Conservation (phyloP, 129 eudicot genomes). For the Deinandra increscens region DNA sequence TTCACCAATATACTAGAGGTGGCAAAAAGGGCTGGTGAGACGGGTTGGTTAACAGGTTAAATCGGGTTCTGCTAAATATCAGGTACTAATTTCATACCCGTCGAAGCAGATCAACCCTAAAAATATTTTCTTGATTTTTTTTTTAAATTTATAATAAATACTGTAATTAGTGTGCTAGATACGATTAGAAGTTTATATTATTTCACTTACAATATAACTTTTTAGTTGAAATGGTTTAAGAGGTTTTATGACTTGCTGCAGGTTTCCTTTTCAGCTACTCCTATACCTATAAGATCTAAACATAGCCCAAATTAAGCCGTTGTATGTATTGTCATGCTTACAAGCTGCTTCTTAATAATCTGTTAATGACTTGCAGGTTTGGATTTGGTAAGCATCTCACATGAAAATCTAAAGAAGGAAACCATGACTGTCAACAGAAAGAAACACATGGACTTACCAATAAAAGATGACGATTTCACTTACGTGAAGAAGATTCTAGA, state of each 20-base stretch:
- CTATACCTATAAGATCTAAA: background rate
- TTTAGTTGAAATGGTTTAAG: background rate
- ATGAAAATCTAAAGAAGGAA: constrained; percentile 22
- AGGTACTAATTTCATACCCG: background rate
- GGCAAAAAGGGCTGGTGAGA: background rate
- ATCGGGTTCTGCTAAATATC: background rate
- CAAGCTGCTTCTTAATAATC: background rate
- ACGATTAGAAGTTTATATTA: background rate
- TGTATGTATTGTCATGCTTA: background rate
- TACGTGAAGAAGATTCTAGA: constrained; percentile 66
- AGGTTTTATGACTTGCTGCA: background rate
- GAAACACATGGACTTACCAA: constrained; percentile 12
- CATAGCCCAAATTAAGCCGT: background rate
- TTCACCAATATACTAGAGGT: background rate
- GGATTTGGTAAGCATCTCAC: background rate
- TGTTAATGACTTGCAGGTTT: constrained; percentile 26
- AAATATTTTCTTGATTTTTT: background rate
- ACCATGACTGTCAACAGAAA: constrained; percentile 13
- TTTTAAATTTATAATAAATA: background rate
- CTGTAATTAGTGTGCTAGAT: background rate
- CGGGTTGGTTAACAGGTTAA: background rate
- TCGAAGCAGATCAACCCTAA: background rate
- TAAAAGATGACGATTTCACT: constrained; percentile 43
- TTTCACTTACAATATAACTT: too few species aligned
- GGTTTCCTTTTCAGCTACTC: background rate